A percentile compares a stretch with the other conserved stretches of the same genome.
Evolutionary conservation across 2,329 filamentous ascomycete species (phyloP).

Genomic region (Thielaviopsis euricoi): DNA sequence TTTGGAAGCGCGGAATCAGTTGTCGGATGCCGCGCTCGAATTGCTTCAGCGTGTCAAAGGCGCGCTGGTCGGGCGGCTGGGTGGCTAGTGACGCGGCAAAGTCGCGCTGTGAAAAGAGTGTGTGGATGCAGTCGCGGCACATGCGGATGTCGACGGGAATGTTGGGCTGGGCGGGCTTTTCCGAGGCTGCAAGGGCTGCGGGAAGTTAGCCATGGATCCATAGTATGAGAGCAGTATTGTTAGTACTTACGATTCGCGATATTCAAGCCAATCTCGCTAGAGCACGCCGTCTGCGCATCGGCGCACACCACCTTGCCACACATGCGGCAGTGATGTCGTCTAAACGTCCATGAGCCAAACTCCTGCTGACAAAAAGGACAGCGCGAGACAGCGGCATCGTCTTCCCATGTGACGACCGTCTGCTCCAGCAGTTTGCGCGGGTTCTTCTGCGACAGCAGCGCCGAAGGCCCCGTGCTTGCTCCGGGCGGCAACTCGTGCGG

Average conservation of each 20-base stretch:
- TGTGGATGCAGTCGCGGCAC: conserved; percentile 69
- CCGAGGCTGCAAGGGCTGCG: conserved; percentile 21
- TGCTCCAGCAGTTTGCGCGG: conserved; percentile 73
- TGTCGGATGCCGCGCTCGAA: conserved; percentile 77
- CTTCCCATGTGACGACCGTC: conserved; percentile 86
- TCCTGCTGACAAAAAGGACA: conserved; percentile 96
- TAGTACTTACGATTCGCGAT: conserved; percentile 37
- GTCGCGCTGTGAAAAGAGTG: conserved; percentile 50
- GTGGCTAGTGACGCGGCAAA: conserved; percentile 54
- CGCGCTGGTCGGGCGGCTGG: conserved; percentile 58
- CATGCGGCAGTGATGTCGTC: conserved; percentile 84
- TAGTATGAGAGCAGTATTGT: neutral
- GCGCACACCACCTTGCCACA: conserved; percentile 89
- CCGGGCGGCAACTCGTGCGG: conserved; percentile 44
- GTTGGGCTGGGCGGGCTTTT: conserved; percentile 26
- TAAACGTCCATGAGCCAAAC: conserved; percentile 83
- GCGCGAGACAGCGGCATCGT: conserved; percentile 60
- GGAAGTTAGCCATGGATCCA: conserved; percentile 6
- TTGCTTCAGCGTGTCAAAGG: conserved; percentile 69
- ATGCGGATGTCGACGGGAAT: conserved; percentile 71
- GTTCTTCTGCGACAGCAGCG: conserved; percentile 53
- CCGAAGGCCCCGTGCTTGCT: conserved; percentile 29
- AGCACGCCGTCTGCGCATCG: conserved; percentile 71
- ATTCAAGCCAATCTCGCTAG: conserved; percentile 65
- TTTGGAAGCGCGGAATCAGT: conserved; percentile 71